Conservation (phyloP, 179 eudicot species). For the Beta lomatogona region DNA sequence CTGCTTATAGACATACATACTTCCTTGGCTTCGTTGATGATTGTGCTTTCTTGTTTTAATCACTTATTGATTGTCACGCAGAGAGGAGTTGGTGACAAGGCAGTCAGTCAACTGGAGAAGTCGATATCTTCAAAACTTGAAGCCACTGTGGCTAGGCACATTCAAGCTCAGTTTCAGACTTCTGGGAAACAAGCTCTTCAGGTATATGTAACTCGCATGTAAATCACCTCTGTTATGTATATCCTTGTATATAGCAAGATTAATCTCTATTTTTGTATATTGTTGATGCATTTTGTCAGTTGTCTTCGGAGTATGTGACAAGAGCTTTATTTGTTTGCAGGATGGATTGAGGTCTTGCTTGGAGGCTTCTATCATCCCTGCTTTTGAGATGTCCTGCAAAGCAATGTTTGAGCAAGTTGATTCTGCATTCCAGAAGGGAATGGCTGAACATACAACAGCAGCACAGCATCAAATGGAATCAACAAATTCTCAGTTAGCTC, state of each 20-base stretch:
- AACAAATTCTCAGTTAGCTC: slow-evolving; percentile 72
- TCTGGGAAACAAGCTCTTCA: slow-evolving; percentile 94
- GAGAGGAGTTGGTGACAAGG: slow-evolving; percentile 93
- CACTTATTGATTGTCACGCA: slow-evolving; percentile 34
- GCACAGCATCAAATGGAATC: slow-evolving; percentile 74
- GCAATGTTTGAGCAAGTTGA: slow-evolving; percentile 98
- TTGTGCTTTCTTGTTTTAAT: slow-evolving; percentile 10
- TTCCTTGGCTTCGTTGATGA: background rate
- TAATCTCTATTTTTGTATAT: background rate
- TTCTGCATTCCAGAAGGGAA: slow-evolving; percentile 84
- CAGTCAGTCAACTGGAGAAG: slow-evolving; percentile 78
- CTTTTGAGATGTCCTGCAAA: slow-evolving; percentile 92
- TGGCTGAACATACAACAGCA: slow-evolving; percentile 74
- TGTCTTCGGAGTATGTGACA: background rate
- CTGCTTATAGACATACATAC: too few relatives aligned
- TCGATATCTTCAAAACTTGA: slow-evolving; percentile 78
- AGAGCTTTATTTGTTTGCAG: slow-evolving; percentile 36
- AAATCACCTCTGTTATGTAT: background rate
- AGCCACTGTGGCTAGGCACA: slow-evolving; percentile 75
- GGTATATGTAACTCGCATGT: slow-evolving; percentile 39
- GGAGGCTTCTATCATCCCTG: slow-evolving; percentile 80
- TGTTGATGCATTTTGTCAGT: background rate
- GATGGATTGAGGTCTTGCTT: slow-evolving; percentile 74
- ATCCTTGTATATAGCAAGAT: background rate
- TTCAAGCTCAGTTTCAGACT: slow-evolving; percentile 87